Percentiles rank a stretch among this genome's conserved stretches.
Conservation (phyloP, 495 filamentous ascomycete species). For the Lichina pygmaea region DNA sequence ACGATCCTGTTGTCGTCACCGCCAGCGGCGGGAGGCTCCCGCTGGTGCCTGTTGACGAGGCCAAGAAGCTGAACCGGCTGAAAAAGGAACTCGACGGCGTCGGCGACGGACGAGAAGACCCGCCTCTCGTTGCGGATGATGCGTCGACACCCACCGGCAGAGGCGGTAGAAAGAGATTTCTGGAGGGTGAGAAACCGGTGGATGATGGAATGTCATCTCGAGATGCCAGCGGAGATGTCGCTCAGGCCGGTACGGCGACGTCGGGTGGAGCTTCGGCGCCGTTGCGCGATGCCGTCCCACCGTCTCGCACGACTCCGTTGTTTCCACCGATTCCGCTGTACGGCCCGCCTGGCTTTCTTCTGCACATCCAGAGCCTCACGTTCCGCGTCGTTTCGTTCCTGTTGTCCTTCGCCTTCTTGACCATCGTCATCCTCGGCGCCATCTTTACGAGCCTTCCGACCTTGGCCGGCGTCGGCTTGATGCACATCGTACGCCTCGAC, state of each 20-base stretch:
- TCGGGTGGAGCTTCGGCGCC: constrained; percentile 8
- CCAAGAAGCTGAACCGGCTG: constrained; percentile 35
- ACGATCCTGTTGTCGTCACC: constrained; percentile 43
- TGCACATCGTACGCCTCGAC: constrained; percentile 15
- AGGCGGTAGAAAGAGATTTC: neutral
- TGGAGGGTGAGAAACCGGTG: neutral
- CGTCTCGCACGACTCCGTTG: constrained; percentile 47
- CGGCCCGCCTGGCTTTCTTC: constrained; percentile 36
- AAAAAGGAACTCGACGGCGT: constrained; percentile 20
- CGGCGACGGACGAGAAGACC: neutral
- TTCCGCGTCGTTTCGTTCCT: constrained; percentile 42
- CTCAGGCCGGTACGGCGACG: neutral
- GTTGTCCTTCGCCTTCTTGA: constrained; percentile 49
- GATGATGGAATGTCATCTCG: neutral
- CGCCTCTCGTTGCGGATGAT: constrained; percentile 2
- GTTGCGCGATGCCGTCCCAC: constrained; percentile 17
- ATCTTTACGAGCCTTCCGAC: constrained; percentile 30
- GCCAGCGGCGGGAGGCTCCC: constrained; percentile 36
- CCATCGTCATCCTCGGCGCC: constrained; percentile 47
- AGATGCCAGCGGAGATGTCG: neutral
- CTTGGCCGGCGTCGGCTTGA: constrained; percentile 20
- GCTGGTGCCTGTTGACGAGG: constrained; percentile 34
- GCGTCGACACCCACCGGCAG: neutral
- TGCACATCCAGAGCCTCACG: constrained; percentile 31
- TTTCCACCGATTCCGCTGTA: constrained; percentile 78